Conservation (phyloP, 495 filamentous ascomycete species). For the Aspergillus biplanus region DNA sequence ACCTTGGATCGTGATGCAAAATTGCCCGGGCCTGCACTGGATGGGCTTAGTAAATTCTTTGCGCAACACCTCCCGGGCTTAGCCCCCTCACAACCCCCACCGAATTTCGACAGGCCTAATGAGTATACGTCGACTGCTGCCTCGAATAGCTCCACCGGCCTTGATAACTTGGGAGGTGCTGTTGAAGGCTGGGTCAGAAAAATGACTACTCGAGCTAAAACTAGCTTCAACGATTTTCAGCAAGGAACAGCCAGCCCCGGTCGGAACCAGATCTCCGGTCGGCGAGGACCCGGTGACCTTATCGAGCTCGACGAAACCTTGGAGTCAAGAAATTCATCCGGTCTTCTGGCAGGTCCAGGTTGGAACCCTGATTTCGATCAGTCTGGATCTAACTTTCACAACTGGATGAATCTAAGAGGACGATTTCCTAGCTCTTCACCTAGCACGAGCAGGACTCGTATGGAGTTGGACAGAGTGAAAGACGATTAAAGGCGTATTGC, state of each 20-base stretch:
- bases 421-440: constrained; percentile 36
- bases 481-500: constrained; percentile 32
- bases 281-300: constrained; percentile 64
- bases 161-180: constrained; percentile 83
- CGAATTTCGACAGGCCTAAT: constrained; percentile 38
- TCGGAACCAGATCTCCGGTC: constrained; percentile 39
- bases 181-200: constrained; percentile 89
- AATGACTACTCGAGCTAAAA: constrained; percentile 60
- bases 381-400: constrained; percentile 25
- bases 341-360: constrained; percentile 21
- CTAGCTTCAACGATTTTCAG: constrained; percentile 46
- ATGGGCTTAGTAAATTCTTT: constrained; percentile 79
- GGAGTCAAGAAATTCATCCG: constrained; percentile 37
- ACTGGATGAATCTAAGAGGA: constrained; percentile 23
- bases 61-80: constrained; percentile 75
- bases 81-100: constrained; percentile 45
- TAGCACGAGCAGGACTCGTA: constrained; percentile 49
- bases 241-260: constrained; percentile 37
- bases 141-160: constrained; percentile 54
- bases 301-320: constrained; percentile 78
- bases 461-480: constrained; percentile 33
- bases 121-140: constrained; percentile 47
- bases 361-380: constrained; percentile 28
- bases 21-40: constrained; percentile 76
- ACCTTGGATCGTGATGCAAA: constrained; percentile 70